Base-by-base conservation (phyloP, 1,139 yeast species). In the Diutina neorugosa region DNA sequence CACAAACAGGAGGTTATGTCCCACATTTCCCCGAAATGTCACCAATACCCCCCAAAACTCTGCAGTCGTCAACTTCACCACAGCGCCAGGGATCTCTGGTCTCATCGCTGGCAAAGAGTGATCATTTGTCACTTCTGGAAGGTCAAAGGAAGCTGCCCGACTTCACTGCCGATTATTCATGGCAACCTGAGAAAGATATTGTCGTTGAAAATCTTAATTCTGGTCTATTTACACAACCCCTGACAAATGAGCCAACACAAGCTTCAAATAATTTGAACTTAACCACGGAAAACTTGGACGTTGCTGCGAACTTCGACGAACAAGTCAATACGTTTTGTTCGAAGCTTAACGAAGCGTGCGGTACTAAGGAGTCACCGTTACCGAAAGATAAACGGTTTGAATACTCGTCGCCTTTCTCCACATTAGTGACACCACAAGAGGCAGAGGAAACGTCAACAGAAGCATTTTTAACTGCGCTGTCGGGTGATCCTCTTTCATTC, bases 341-440 rank as follows among this genome's bases (percentile, higher is more conserved):
- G 27, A 80, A 82, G 61, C 73, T 91, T 60, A 79, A 80, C 57
- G 78, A 82, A 64, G 97, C 91, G 0, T 91, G 98, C 67, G 97
- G 96, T 18, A 84, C 84, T n/a, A 82, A 74, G 62, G 73, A 73
- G 31, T 69, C 78, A 56, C 96, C 96, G 3, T 66, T 83, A 8
- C 96, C 96, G 8, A 77, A 78, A 62, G 65, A 12, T 11, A 46
- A 46, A 20, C 19, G 19, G 3, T 18, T 18, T n/a, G 43, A 40
- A 6, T 40, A 40, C 9, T n/a, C 31, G 12, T 19, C 19, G 40
- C 50, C 50, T 2, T 46, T 46, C n/a, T 46, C 50, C 23, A n/a
- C 21, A 3, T 14, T 46, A n/a, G 50, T 27, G 23, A 46, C 50
- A 7, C 50, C 50, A 4, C 16, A 25, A 14, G 43, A n/a, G 1